Percentiles rank a stretch among this genome's conserved stretches.
phyloP scores from a whole-genome alignment of 208 protist species.

The Leishmania turanica region DNA sequence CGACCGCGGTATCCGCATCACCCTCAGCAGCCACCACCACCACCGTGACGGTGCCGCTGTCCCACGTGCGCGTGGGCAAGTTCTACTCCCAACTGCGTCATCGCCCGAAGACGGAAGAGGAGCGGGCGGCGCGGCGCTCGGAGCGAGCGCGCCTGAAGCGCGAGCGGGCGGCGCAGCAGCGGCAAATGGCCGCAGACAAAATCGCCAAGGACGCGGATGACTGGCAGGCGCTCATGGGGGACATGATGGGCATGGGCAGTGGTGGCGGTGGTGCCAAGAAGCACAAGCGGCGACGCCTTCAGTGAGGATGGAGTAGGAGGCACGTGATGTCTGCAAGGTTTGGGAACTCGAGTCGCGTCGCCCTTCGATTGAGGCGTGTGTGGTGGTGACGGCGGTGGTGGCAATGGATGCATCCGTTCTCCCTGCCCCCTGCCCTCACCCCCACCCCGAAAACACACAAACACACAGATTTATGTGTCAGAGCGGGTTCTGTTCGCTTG shows the following conservation, averaged over 20 bases:
- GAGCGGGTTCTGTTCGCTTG: not conserved
- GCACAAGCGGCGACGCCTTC: constrained; percentile 20
- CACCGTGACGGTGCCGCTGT: constrained; percentile 62
- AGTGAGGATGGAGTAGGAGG: not conserved
- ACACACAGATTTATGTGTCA: not conserved
- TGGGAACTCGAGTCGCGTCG: not conserved
- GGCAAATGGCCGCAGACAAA: constrained; percentile 42
- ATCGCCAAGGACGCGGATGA: constrained; percentile 69
- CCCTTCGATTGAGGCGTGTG: constrained; percentile 10
- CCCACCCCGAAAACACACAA: not conserved
- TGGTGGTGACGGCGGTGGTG: not conserved
- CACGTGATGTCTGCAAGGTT: not conserved
- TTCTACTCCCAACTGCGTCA: constrained; percentile 71
- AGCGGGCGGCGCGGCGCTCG: constrained; percentile 39
- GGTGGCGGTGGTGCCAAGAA: not conserved
- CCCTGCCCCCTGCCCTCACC: not conserved
- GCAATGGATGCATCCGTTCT: not conserved
- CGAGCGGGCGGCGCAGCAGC: constrained; percentile 44
- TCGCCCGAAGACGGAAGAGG: constrained; percentile 44
- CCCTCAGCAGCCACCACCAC: not conserved
- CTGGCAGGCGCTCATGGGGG: constrained; percentile 68
- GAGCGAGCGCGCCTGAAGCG: constrained; percentile 53
- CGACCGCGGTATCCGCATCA: not conserved
- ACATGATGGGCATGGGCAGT: constrained; percentile 44
- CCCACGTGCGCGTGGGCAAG: constrained; percentile 55